Base-by-base conservation (phyloP, 2,329 filamentous ascomycete genomes). In the Colletotrichum ledebouriae region DNA sequence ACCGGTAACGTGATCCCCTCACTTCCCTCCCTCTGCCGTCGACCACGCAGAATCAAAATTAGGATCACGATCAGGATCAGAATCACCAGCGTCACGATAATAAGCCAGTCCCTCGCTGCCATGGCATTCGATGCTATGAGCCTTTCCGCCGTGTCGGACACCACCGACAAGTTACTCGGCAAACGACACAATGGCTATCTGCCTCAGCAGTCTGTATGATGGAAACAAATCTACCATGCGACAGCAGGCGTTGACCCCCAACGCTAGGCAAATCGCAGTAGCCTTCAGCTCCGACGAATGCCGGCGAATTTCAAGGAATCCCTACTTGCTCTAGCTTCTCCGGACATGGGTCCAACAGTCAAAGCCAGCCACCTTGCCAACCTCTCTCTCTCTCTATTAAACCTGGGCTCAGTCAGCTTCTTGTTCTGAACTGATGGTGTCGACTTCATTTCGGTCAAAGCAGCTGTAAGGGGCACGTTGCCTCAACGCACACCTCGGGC, bases 401-500 rank as follows among this genome's bases (percentile, higher is more conserved):
- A 47, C 33, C 13, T 37, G 22, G 29, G 29, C 6, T 29, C 41
- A 50, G 42, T 50, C 22, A 47, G 50, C 37, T 50, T 25, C 37
- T 42, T 29, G 34, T 10, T 46, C 41, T 29, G n/a, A 22, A n/a
- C 41, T 50, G 55, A 60, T 62, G 63, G 63, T 67, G 70, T 68
- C 57, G 59, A 63, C 46, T 69, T 69, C 60, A 58, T 56, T 42
- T 61, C 57, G 39, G 50, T 20, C 5, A 50, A 67, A 50, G 57
- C 42, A 63, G 57, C 49, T 67, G 62, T 58, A 69, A 69, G 63
- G 63, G 62, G 63, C 37, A 39, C 47, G 42, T 33, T 20, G 53
- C 53, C 68, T 69, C 72, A 71, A 57, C 66, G 47, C 47, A 70
- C 59, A 49, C 65, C 57, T 7, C 6, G 7, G 9, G 29, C 29